Conservation (phyloP, 768 basidiomycete genomes). For the Leucocoprinus sp. region DNA sequence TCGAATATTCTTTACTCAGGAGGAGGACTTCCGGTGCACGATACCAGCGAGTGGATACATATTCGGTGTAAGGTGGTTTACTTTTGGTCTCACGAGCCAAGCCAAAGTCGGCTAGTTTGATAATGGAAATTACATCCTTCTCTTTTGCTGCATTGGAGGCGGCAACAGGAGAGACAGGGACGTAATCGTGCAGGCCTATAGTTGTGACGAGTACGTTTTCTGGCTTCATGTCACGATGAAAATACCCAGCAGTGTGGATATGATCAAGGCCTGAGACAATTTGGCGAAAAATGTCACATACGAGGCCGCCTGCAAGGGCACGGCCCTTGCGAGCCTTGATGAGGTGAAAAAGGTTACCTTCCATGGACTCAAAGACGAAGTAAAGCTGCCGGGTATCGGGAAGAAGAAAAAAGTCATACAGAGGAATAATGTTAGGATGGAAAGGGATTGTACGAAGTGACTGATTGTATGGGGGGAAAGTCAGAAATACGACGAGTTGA, state of each 20-base stretch:
- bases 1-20: constrained; percentile 86
- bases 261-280: constrained; percentile 86
- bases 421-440: constrained; percentile 95
- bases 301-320: constrained; percentile 92
- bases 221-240: constrained; percentile 99
- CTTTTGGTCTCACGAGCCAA: constrained; percentile 86
- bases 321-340: constrained; percentile 95
- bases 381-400: constrained; percentile 94
- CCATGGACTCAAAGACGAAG: constrained; percentile 99
- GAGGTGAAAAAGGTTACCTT: constrained; percentile 98
- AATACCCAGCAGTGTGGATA: constrained; percentile 88
- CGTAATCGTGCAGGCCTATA: constrained; percentile 90
- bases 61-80: constrained; percentile 93
- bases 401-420: constrained; percentile 99
- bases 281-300: constrained; percentile 91
- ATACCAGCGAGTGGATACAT: constrained; percentile 99
- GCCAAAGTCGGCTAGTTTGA: constrained; percentile 98
- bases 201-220: constrained; percentile 99
- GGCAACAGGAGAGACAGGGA: constrained; percentile 63
- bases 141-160: constrained; percentile 62
- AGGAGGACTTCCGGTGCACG: constrained; percentile 96
- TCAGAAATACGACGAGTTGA: constrained; percentile 13
- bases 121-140: constrained; percentile 91
- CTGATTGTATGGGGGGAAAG: constrained; percentile 31
- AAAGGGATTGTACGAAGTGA: constrained; percentile 90